A percentile compares a stretch with the other conserved stretches of the same genome.
Evolutionary conservation across 2,329 filamentous ascomycete genomes (phyloP).

Genomic region (Arthroderma sp.): DNA sequence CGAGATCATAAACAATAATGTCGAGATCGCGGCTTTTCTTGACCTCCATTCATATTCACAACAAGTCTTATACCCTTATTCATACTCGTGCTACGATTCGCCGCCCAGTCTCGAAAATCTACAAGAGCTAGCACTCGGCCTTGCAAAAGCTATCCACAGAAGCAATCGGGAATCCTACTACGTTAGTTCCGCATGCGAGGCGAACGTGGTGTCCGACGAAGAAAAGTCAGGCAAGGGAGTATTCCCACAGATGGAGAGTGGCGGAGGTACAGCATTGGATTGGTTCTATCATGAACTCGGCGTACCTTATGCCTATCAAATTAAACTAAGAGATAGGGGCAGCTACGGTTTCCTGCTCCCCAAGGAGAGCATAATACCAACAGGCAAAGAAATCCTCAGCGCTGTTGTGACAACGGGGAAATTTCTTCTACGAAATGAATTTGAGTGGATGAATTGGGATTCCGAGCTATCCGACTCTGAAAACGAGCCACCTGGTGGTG

Average conservation of each 20-base stretch:
- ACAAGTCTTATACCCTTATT: conserved; percentile 84
- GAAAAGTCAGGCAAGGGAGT: conserved; percentile 15
- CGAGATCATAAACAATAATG: conserved; percentile 56
- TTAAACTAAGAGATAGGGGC: conserved; percentile 82
- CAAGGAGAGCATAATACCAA: conserved; percentile 72
- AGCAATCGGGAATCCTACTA: conserved; percentile 62
- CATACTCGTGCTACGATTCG: conserved; percentile 62
- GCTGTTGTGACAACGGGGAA: conserved; percentile 74
- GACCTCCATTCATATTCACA: conserved; percentile 94
- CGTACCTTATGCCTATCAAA: conserved; percentile 79
- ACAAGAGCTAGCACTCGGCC: conserved; percentile 73
- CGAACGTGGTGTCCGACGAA: conserved; percentile 41
- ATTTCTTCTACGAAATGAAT: conserved; percentile 32
- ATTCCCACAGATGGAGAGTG: conserved; percentile 51
- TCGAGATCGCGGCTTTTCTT: conserved; percentile 68
- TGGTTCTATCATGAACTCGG: conserved; percentile 86
- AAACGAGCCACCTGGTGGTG: too few species aligned
- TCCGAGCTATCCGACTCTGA: too few species aligned
- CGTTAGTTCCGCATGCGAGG: conserved; percentile 71
- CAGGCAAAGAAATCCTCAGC: conserved; percentile 73
- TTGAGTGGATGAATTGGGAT: too few species aligned
- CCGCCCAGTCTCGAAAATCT: conserved; percentile 86
- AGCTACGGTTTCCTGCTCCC: conserved; percentile 90
- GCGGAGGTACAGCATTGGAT: conserved; percentile 78
- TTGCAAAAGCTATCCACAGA: conserved; percentile 79